phyloP scores from a whole-genome alignment of 2,329 filamentous ascomycete genomes.

The Arthrinium phaeospermum region DNA sequence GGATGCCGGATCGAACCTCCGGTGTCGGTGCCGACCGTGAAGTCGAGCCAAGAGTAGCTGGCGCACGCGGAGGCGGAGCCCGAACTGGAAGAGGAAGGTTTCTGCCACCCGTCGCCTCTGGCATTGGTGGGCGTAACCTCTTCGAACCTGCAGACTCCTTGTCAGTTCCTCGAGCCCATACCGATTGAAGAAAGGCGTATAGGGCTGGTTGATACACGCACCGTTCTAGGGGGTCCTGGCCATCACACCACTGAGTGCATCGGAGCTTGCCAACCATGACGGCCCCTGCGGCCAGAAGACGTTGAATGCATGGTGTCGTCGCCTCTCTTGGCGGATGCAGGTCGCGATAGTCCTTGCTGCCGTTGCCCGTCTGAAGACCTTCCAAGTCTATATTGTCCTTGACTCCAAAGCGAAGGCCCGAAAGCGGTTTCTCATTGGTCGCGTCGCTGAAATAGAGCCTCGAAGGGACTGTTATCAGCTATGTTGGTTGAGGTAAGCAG shows the following conservation, averaged over 20 bases:
- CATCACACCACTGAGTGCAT: conserved; percentile 28
- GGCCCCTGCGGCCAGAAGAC: conserved; percentile 28
- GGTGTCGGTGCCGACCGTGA: conserved; percentile 30
- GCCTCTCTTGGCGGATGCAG: conserved; percentile 22
- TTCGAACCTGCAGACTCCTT: conserved; percentile 21
- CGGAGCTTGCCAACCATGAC: conserved; percentile 32
- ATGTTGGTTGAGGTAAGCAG: background rate
- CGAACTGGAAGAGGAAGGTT: conserved; percentile 28
- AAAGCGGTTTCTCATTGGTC: conserved; percentile 18
- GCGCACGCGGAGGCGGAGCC: conserved; percentile 27
- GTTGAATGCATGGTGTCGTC: conserved; percentile 24
- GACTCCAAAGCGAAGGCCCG: conserved; percentile 29
- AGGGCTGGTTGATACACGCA: background rate
- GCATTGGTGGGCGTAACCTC: conserved; percentile 30
- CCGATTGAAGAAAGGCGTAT: background rate
- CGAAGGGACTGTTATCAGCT: conserved; percentile 30
- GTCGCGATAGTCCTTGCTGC: conserved; percentile 26
- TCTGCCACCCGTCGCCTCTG: conserved; percentile 28
- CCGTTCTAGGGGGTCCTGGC: conserved; percentile 29
- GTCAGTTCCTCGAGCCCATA: background rate
- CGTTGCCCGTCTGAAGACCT: conserved; percentile 28
- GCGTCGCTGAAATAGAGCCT: conserved; percentile 20
- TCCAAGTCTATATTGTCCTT: conserved; percentile 30
- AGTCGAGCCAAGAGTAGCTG: conserved; percentile 30
- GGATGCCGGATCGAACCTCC: conserved; percentile 30